Base-by-base conservation (phyloP, 768 basidiomycete genomes). In the Multifurca ochricompacta region DNA sequence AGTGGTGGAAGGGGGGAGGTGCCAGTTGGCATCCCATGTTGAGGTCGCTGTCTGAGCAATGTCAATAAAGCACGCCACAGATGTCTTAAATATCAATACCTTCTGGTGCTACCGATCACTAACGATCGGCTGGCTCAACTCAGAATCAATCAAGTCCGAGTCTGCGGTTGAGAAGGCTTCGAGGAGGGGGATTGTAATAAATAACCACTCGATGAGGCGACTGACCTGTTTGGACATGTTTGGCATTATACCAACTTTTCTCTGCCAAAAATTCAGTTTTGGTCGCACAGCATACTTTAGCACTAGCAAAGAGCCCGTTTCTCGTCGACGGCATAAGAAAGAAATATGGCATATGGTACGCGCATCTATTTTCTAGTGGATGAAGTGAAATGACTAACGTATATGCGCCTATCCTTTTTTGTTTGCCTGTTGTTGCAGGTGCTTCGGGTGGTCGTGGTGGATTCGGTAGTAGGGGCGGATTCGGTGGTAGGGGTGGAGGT, bases 381-480 rank as follows among this genome's bases (percentile, higher is more conserved):
- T 40, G 11, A 13, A 16, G 5, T 23, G 16, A 40, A 25, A 6
- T 13, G 14, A 32, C 4, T 53, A 16, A 46, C 28, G 27, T 27
- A 46, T 31, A 21, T 32, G 18, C 5, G 8, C 11, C 36, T 60
- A 13, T 40, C 18, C 34, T 23, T 50, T n/a, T n/a, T n/a, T n/a
- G n/a, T n/a, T n/a, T n/a, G n/a, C n/a, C n/a, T n/a, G n/a, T n/a
- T 30, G 57, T 48, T 9, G 11, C 48, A 79, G 81, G 80, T 62
- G 73, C 64, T 73, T 76, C 85, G 69, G 90, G 90, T 56, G 82
- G 83, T 64, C 83, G 89, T 58, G 88, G 88, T 30, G 83, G 83
- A 18, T 59, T 64, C 42, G 48, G 67, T 30, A 55, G 67, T 8
- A 53, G 63, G 28, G 59, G 64, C 31, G 83, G 83, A 18, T 59